Evolutionary conservation across 345 rosid species (phyloP).

Genomic region (Atalantia buxifolia): DNA sequence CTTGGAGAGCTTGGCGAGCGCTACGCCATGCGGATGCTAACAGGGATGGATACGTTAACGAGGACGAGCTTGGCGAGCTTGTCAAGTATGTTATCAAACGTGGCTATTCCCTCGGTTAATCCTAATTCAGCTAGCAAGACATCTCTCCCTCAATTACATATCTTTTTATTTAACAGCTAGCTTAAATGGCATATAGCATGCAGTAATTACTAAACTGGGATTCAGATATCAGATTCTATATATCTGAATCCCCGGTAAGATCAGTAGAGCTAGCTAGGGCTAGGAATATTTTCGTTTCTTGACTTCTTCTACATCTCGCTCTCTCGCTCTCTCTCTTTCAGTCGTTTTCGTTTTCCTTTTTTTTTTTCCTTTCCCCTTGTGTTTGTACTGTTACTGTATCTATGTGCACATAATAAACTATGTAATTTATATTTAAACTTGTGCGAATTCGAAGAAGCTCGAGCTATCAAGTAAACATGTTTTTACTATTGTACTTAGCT

Average conservation of each 20-base stretch:
- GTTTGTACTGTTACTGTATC: too few relatives aligned
- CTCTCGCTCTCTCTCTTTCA: too few relatives aligned
- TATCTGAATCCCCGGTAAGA: too few relatives aligned
- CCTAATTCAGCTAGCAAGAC: neutral
- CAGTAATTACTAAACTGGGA: too few relatives aligned
- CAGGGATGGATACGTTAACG: conserved; percentile 8
- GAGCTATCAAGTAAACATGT: neutral
- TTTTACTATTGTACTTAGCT: too few relatives aligned
- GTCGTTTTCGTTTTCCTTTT: too few relatives aligned
- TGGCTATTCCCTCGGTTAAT: neutral
- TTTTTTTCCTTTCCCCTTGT: too few relatives aligned
- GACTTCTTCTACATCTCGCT: too few relatives aligned
- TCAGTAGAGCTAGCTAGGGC: too few relatives aligned
- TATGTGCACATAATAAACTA: too few relatives aligned
- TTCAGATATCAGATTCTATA: too few relatives aligned
- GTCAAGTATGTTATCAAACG: conserved; percentile 9
- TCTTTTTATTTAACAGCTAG: neutral
- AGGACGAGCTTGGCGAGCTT: conserved; percentile 7
- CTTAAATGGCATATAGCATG: neutral
- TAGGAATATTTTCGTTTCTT: too few relatives aligned
- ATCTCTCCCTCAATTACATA: neutral
- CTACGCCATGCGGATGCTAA: conserved; percentile 15
- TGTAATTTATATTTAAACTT: neutral
- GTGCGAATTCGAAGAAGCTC: neutral
- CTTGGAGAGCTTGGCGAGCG: conserved; percentile 7